A percentile compares a stretch with the other conserved stretches of the same genome.
Conservation (phyloP, 352 stramenopile genomes). For the Pythium rishiriense region DNA sequence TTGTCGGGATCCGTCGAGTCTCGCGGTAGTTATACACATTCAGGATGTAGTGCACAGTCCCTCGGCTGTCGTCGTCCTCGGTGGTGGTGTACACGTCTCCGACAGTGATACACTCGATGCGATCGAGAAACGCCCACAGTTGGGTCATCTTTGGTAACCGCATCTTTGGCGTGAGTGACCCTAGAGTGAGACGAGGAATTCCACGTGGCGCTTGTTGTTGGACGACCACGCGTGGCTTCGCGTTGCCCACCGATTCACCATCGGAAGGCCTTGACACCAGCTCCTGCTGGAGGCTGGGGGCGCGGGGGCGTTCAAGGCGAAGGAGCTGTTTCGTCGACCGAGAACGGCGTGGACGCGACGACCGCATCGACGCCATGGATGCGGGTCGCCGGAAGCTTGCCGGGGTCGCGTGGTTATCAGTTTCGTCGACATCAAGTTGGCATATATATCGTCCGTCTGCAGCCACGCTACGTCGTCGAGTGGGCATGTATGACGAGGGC, state of each 20-base stretch:
- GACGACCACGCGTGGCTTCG: not conserved
- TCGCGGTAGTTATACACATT: slow-evolving; percentile 56
- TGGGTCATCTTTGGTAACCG: slow-evolving; percentile 49
- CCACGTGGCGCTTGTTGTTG: not conserved
- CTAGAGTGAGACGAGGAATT: slow-evolving; percentile 39
- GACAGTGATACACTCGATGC: slow-evolving; percentile 62
- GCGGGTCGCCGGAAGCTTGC: not conserved
- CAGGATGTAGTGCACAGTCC: slow-evolving; percentile 49
- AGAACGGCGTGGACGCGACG: not conserved
- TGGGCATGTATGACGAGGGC: not conserved
- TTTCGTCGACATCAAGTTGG: not conserved
- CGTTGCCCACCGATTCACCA: no score
- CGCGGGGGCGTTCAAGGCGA: not conserved
- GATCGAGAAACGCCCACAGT: slow-evolving; percentile 54
- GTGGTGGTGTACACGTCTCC: slow-evolving; percentile 40
- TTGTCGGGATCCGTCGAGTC: slow-evolving; percentile 31
- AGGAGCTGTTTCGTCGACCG: not conserved
- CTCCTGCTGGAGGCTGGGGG: not conserved
- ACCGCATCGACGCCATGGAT: not conserved
- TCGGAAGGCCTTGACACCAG: no score
- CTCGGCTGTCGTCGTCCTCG: slow-evolving; percentile 35
- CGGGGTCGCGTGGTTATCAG: not conserved
- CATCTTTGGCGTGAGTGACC: slow-evolving; percentile 41
- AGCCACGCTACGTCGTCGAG: not conserved
- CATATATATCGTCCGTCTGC: not conserved